These are phyloP conservation scores for Domatiomyces globalis DNA, from an alignment of 2,329 filamentous ascomycete genomes.

Conservation along the genomic window DNA sequence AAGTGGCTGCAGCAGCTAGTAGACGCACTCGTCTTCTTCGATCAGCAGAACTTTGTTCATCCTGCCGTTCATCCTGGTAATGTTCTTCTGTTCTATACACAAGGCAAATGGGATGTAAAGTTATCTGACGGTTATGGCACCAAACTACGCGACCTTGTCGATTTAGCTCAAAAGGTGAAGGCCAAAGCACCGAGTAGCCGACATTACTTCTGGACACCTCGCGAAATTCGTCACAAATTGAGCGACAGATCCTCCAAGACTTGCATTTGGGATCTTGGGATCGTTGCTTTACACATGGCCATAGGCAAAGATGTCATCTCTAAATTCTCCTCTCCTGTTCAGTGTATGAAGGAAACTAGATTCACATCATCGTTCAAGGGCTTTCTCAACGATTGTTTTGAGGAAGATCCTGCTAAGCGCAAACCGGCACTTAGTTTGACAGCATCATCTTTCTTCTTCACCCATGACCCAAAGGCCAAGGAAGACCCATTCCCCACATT, in stretches of 20 bases:
- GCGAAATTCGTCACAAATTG: conserved; percentile 54
- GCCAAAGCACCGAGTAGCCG: conserved; percentile 30
- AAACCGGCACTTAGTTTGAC: conserved; percentile 62
- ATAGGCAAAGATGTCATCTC: conserved; percentile 66
- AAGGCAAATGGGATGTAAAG: conserved; percentile 52
- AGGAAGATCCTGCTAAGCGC: conserved; percentile 66
- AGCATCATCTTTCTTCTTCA: neutral
- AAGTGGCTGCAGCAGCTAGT: conserved; percentile 87
- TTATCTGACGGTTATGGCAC: conserved; percentile 49
- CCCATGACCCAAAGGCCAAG: conserved; percentile 8
- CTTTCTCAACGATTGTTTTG: conserved; percentile 72
- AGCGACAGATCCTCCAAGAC: conserved; percentile 52
- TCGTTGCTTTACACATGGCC: conserved; percentile 85
- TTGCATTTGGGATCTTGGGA: conserved; percentile 89
- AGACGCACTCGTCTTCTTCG: conserved; percentile 74
- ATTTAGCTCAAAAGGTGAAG: conserved; percentile 22
- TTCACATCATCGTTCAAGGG: conserved; percentile 63
- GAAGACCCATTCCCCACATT: conserved; percentile 11
- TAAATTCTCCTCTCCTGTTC: conserved; percentile 59
- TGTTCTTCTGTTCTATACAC: conserved; percentile 55
- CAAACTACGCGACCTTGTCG: conserved; percentile 33
- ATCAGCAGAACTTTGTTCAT: conserved; percentile 71
- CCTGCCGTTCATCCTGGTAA: conserved; percentile 69
- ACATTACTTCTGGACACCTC: conserved; percentile 56
- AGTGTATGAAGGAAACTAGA: conserved; percentile 45